These are phyloP conservation scores for Lotus japonicus DNA, from an alignment of 306 rosid genomes.

Conservation along the genomic window DNA sequence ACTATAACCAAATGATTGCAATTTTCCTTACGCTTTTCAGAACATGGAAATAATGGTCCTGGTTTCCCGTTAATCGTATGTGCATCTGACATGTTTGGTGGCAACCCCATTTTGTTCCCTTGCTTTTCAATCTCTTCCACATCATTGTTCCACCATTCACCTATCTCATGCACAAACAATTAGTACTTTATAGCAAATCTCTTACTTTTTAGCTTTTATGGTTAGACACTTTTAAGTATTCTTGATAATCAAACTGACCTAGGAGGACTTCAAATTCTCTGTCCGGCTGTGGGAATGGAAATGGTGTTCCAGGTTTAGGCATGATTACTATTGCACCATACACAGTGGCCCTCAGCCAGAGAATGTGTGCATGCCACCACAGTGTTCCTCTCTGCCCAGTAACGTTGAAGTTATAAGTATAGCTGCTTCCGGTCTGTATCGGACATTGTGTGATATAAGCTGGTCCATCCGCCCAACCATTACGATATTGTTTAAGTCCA, in stretches of 20 bases:
- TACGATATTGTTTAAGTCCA: conserved; percentile 57
- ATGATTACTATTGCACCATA: conserved; percentile 64
- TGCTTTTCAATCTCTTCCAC: conserved; percentile 57
- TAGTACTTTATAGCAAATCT: not conserved
- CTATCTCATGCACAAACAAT: conserved; percentile 16
- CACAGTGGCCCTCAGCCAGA: conserved; percentile 69
- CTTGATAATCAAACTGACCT: conserved; percentile 24
- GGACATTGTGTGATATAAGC: conserved; percentile 69
- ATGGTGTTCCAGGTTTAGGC: conserved; percentile 53
- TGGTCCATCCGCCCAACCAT: conserved; percentile 72
- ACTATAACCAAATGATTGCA: not conserved
- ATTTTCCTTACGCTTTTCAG: conserved; percentile 55
- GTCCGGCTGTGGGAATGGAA: conserved; percentile 55
- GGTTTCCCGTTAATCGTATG: conserved; percentile 78
- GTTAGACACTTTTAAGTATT: not conserved
- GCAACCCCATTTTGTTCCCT: conserved; percentile 57
- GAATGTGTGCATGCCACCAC: conserved; percentile 79
- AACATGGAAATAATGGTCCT: conserved; percentile 72
- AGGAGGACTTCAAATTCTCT: conserved; percentile 44
- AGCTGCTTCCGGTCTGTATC: conserved; percentile 46
- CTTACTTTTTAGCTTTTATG: not conserved
- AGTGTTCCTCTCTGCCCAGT: conserved; percentile 65
- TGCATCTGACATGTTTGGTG: conserved; percentile 72
- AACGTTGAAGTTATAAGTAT: conserved; percentile 49
- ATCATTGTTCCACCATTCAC: conserved; percentile 74